Evolutionary conservation across 768 basidiomycete genomes (phyloP), one percentile per base, ranked within the genome.

Genomic region (Imleria badia): DNA sequence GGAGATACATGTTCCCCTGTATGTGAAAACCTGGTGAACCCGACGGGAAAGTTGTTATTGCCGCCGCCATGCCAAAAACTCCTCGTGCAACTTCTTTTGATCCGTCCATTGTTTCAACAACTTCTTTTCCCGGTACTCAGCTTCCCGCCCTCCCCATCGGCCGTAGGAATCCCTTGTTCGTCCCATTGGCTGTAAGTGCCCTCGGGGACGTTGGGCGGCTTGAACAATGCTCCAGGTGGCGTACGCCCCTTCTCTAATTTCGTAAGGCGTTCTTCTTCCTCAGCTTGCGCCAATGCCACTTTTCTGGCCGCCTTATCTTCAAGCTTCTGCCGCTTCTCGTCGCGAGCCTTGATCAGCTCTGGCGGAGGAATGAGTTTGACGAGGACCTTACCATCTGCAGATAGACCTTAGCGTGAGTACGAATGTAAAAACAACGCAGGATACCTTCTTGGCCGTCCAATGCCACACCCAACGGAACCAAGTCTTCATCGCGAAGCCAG

Each of bases 401-500:
- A 35, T 26, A 35, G 11, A 46, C 34, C 17, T 51, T 30, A 20
- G 54, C 19, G 20, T 23, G 34, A 38, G 22, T 20, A 36, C 13
- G 38, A 45, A 47, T 17, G 47, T 35, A 33, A 41, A 40, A 42
- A n/a, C n/a, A 6, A 9, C 0, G 69, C 75, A 46, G 58, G 2
- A 48, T 51, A 86, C 94, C 94, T 78, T 95, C 93, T 75, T 94
- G 92, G 75, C 98, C 97, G 68, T 98, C 97, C 34, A 99, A 76
- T 9, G 94, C 94, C 9, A 99, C 92, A 9, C 97, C 97, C 46
- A 98, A 77, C n/a, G 94, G 87, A 40, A 95, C 87, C 40, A 98
- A 76, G 65, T 97, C 95, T 34, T 81, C 76, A 66, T 98, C 96
- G 15, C 97, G 84, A 55, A 99, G 80, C 59, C 83, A 85, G 74